Evolutionary conservation across 108 stramenopile genomes (phyloP), one percentile per base, ranked within the genome.

Genomic region (Stephanodiscus minutulus): DNA sequence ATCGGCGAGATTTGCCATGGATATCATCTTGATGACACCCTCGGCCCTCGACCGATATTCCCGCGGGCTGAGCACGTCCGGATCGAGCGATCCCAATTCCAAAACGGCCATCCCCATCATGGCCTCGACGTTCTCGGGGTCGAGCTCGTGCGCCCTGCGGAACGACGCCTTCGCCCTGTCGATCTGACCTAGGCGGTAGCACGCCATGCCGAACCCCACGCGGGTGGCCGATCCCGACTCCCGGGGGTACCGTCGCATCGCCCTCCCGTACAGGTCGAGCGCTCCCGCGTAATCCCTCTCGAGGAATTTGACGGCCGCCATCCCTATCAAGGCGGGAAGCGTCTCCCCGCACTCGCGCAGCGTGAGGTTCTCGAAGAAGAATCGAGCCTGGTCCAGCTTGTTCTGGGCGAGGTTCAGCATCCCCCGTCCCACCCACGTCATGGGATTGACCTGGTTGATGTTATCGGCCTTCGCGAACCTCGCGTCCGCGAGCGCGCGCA

Each of bases 1-100:
- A 75, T 96, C 95, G n/a, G 92, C 59, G 48, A 93, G 74, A 66
- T 95, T 91, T 60, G 96, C 96, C 91, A 91, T 93, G 68, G 88
- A 87, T 68, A 96, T 88, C 84, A 93, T 77, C 48, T 86, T 88
- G 70, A 94, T 91, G 12, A 89, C 87, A 64, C 84, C 82, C 66
- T 94, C 93, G 55, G 86, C 83, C 54, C 72, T 76, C 12, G 66
- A 39, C 43, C 81, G 79, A 65, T 87, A 88, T 25, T 87, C 88
- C 36, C 69, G 64, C 18, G 63, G 58, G 69, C 64, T 57, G 24
- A 54, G 48, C 17, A 89, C 81, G 52, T 77, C 83, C 18, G 46
- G 41, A 69, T 93, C 93, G n/a, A 90, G 62, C 55, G 81, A 85
- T 21, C 81, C 79, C 87, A 94, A 86, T 46, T 89, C 90, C 64